phyloP scores from a whole-genome alignment of 176 grass and related monocot species.

The Triticum dicoccoides region DNA sequence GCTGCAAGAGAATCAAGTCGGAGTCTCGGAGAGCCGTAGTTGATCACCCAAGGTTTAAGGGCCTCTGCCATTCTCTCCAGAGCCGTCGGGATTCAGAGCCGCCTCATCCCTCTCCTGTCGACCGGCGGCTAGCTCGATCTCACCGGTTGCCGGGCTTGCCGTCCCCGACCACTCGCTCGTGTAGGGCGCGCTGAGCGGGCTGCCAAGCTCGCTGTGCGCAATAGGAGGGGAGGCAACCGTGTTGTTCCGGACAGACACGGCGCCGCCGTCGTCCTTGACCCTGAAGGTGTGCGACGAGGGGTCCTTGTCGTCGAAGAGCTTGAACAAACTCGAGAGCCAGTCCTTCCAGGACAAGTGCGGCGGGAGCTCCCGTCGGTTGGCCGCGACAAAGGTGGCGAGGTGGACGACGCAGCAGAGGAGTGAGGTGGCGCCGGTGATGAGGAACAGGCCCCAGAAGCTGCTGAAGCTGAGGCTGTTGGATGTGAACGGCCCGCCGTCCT shows the following conservation, averaged over 20 bases:
- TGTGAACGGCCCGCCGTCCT: conserved; percentile 23
- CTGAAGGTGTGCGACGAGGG: conserved; percentile 43
- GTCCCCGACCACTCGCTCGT: conserved; percentile 9
- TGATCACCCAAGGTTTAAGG: neutral
- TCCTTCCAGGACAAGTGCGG: neutral
- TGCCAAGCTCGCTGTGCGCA: neutral
- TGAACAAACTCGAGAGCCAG: conserved; percentile 5
- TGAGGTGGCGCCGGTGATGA: conserved; percentile 66
- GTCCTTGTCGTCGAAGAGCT: conserved; percentile 44
- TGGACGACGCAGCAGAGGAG: conserved; percentile 31
- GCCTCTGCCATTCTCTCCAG: neutral
- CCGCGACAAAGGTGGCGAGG: conserved; percentile 20
- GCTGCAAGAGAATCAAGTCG: neutral
- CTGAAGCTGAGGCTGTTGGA: conserved; percentile 50
- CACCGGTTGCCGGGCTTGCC: neutral
- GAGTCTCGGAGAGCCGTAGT: neutral
- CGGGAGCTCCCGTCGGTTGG: neutral
- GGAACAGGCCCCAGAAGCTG: conserved; percentile 90
- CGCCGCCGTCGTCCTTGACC: neutral
- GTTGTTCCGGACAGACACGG: neutral
- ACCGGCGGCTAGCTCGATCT: conserved; percentile 20
- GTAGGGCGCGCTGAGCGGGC: conserved; percentile 21
- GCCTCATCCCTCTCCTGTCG: neutral
- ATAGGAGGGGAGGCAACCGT: neutral
- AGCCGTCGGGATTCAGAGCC: neutral